Evolutionary conservation across 192 early-diverging fungal genomes (phyloP).

Genomic region (Backusella westeae): DNA sequence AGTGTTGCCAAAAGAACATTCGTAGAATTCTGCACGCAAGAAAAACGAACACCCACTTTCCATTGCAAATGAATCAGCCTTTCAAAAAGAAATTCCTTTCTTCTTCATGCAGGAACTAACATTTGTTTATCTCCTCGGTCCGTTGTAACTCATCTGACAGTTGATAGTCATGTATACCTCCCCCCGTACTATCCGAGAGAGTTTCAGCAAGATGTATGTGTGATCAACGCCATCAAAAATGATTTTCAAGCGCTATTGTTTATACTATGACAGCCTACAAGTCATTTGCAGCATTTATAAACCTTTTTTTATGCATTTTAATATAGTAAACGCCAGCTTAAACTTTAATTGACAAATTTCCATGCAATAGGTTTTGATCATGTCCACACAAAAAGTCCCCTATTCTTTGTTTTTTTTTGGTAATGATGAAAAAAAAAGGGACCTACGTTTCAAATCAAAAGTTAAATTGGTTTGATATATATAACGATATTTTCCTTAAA

Average conservation of each 20-base stretch:
- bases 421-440: background rate
- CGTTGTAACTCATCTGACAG: background rate
- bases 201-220: background rate
- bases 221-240: background rate
- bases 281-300: background rate
- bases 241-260: background rate
- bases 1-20: no score
- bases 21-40: no score
- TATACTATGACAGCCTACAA: background rate
- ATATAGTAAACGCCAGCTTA: background rate
- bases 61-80: background rate
- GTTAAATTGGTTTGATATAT: background rate
- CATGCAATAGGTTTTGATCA: background rate
- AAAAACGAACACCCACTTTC: no score
- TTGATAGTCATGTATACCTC: background rate
- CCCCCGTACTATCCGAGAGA: background rate
- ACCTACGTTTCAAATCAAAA: background rate
- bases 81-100: background rate
- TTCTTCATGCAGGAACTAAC: background rate
- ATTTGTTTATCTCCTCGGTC: background rate
- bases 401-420: background rate
- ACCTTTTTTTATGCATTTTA: background rate
- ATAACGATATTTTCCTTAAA: no score
- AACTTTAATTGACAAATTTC: background rate
- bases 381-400: background rate